phyloP scores from a whole-genome alignment of 805 yeast genomes.

The Tanozyma kutaoensis region DNA sequence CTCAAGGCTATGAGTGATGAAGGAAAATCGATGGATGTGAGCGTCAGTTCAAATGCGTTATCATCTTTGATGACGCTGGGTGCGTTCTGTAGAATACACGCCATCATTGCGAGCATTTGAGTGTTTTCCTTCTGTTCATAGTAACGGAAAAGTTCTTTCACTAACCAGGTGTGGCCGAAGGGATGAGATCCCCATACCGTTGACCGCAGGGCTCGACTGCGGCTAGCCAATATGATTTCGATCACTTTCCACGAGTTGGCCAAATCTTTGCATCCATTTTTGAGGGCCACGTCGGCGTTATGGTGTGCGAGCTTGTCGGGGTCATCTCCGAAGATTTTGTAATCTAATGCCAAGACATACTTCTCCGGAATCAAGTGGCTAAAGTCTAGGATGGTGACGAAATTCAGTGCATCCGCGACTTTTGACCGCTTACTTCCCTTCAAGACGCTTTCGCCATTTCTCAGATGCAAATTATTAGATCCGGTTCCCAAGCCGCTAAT shows the following conservation, averaged over 20 bases:
- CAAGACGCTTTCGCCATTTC: constrained; percentile 21
- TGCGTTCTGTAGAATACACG: constrained; percentile 39
- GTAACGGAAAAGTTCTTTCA: constrained; percentile 45
- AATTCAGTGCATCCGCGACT: constrained; percentile 25
- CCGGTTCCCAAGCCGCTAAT: constrained; percentile 26
- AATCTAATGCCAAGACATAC: constrained; percentile 54
- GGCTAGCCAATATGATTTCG: constrained; percentile 31
- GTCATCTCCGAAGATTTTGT: constrained; percentile 46
- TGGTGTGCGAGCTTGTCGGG: constrained; percentile 55
- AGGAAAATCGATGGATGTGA: background rate
- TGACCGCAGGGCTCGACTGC: constrained; percentile 9
- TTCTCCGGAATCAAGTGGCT: constrained; percentile 63
- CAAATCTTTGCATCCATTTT: constrained; percentile 45
- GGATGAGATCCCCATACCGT: constrained; percentile 68
- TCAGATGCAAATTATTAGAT: constrained; percentile 21
- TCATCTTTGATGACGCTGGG: background rate
- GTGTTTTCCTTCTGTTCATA: constrained; percentile 55
- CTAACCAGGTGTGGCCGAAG: constrained; percentile 56
- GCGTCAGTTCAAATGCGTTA: background rate
- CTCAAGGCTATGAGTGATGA: background rate
- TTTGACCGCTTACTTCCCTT: constrained; percentile 7
- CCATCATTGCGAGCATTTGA: constrained; percentile 85
- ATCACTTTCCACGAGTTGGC: constrained; percentile 67
- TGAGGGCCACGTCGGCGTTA: constrained; percentile 59
- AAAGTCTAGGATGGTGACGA: constrained; percentile 55